Percentiles rank a stretch among this genome's conserved stretches.
phyloP scores from a whole-genome alignment of 106 monocot species.

The Ottelia alismoides region DNA sequence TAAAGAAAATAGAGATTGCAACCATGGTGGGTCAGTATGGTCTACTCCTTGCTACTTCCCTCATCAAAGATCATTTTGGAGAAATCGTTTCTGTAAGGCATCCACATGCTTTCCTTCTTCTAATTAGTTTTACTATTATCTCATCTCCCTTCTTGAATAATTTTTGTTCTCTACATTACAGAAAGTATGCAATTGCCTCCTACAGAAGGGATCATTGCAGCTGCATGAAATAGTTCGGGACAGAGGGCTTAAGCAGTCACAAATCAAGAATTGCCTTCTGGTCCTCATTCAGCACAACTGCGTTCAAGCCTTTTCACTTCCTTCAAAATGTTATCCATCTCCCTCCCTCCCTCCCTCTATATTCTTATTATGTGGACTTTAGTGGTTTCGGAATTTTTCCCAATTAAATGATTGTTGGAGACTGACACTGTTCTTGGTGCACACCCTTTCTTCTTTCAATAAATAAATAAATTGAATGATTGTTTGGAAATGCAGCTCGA shows the following conservation, averaged over 20 bases:
- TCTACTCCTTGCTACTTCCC: slow-evolving; percentile 26
- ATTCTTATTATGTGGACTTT: too few relatives aligned
- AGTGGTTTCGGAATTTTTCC: too few relatives aligned
- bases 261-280: slow-evolving; percentile 75
- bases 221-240: slow-evolving; percentile 48
- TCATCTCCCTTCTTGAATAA: neutral
- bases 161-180: slow-evolving; percentile 6
- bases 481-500: neutral
- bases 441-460: too few relatives aligned
- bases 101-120: too few relatives aligned
- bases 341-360: too few relatives aligned
- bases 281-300: slow-evolving; percentile 94
- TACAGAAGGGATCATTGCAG: slow-evolving; percentile 41
- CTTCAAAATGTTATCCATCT: too few relatives aligned
- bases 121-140: neutral
- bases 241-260: slow-evolving; percentile 21
- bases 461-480: too few relatives aligned
- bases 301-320: slow-evolving; percentile 67
- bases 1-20: neutral
- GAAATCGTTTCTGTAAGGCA: slow-evolving; percentile 36
- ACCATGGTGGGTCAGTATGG: slow-evolving; percentile 43
- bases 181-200: slow-evolving; percentile 74
- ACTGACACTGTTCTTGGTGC: too few relatives aligned
- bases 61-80: slow-evolving; percentile 59
- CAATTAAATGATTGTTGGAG: too few relatives aligned